A percentile compares a stretch with the other conserved stretches of the same genome.
These are phyloP conservation scores for Nidula niveotomentosa DNA, from an alignment of 1,284 basidiomycete species.

Conservation along the genomic window DNA sequence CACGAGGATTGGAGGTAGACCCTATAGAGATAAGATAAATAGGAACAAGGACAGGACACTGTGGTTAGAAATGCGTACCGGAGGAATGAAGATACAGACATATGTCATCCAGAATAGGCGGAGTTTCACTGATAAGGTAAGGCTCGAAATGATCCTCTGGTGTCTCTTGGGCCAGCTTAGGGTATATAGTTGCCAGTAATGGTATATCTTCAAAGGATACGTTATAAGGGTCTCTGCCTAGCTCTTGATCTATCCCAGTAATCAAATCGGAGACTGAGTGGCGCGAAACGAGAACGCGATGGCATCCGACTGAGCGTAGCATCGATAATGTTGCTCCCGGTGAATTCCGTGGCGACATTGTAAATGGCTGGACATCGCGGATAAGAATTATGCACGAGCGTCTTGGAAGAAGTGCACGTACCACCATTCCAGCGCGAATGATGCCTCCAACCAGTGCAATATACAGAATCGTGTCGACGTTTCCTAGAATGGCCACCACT, in stretches of 20 bases:
- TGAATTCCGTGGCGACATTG: constrained; percentile 36
- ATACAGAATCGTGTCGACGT: constrained; percentile 27
- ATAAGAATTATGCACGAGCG: not conserved
- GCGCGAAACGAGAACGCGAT: constrained; percentile 26
- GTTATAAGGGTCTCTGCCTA: constrained; percentile 13
- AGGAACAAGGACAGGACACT: too few species aligned
- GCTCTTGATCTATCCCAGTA: constrained; percentile 17
- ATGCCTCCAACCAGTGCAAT: constrained; percentile 25
- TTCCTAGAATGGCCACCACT: constrained; percentile 24
- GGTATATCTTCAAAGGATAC: constrained; percentile 27
- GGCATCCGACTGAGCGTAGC: constrained; percentile 24
- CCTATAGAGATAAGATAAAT: too few species aligned
- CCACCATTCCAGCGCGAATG: constrained; percentile 26
- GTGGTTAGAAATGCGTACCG: constrained; percentile 9
- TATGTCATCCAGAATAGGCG: constrained; percentile 8
- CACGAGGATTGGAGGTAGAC: constrained; percentile 23
- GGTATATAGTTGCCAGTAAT: constrained; percentile 22
- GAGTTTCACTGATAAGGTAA: constrained; percentile 17
- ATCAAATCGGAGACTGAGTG: constrained; percentile 21
- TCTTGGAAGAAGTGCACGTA: constrained; percentile 12
- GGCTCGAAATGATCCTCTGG: constrained; percentile 14
- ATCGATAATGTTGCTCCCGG: constrained; percentile 28
- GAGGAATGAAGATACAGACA: constrained; percentile 24
- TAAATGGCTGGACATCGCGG: constrained; percentile 18
- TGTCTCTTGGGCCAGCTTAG: constrained; percentile 23